Evolutionary conservation across 2,329 filamentous ascomycete species (phyloP), one percentile per base, ranked within the genome.

Genomic region (Chaetomiaceae sp.): DNA sequence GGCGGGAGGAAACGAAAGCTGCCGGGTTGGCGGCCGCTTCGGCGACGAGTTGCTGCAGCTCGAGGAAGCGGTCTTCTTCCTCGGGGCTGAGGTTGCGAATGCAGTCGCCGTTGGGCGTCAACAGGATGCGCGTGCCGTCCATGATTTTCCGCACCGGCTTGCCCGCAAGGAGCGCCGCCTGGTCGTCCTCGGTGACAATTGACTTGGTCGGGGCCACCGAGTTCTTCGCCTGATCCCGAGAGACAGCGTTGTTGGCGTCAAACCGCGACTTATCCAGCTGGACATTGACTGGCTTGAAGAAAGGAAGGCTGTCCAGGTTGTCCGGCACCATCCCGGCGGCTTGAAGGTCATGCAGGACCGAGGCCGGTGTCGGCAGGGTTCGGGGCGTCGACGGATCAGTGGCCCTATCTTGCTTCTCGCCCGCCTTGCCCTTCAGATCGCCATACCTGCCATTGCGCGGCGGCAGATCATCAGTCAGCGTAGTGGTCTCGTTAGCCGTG

Each of bases 101-200:
- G 65, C 87, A 88, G 58, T 89, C 84, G 11, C 88, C 88, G 57
- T 87, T 84, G 0, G 88, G 86, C 0, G 88, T 91, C 48, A 91
- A 81, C 60, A 91, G 78, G 58, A 88, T 83, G 23, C 85, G 79
- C 66, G 80, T 78, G 51, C 82, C 83, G 57, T 87, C 83, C 2
- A 83, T 73, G 36, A 83, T 69, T 66, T 85, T 86, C 55, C 77
- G 79, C 8, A 87, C 80, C 11, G 81, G 72, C 56, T 77, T 75
- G 44, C 82, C 83, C 2, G 75, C 72, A n/a, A 77, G 72, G 6
- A 86, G 72, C 3, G 73, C 67, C 14, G 74, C 71, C 27, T 83
- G 76, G 56, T 87, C 83, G 42, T 82, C 75, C 39, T 76, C 73
- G 1, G 70, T 75, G 34, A 82, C 74, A 22, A 76, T 73, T 11